Conservation (phyloP, 495 filamentous ascomycete species). For the Penicillium ochrochloron region DNA sequence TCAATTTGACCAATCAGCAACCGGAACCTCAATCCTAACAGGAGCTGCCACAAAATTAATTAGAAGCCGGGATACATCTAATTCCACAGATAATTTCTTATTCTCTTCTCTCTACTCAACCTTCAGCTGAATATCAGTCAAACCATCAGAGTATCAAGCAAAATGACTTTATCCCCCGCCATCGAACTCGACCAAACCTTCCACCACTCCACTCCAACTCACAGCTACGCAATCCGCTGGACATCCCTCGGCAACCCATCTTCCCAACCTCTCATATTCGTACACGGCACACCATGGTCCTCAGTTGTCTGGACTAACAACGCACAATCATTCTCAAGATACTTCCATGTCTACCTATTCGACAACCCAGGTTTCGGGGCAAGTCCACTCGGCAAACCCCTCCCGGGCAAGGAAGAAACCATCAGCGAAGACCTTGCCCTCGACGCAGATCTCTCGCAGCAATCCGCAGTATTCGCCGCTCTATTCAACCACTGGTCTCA, state of each 20-base stretch:
- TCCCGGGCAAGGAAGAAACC: conserved; percentile 9
- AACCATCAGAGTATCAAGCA: not conserved
- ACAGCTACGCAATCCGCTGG: conserved; percentile 32
- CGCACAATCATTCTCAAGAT: conserved; percentile 29
- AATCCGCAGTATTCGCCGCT: conserved; percentile 36
- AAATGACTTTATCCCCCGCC: not conserved
- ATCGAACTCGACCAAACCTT: conserved; percentile 33
- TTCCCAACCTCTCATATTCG: conserved; percentile 35
- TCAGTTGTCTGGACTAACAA: conserved; percentile 37
- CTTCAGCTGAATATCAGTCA: not conserved
- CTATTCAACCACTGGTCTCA: conserved; percentile 33
- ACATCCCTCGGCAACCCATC: conserved; percentile 28
- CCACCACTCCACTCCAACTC: conserved; percentile 24
- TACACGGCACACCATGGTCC: conserved; percentile 46
- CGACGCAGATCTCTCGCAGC: conserved; percentile 31
- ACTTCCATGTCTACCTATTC: conserved; percentile 43
- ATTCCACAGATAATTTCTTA: not conserved
- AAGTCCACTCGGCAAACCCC: conserved; percentile 23
- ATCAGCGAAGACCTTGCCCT: conserved; percentile 22
- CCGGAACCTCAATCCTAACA: not conserved
- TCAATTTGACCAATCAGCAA: conserved; percentile 2
- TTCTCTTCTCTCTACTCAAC: not conserved
- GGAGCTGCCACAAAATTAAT: not conserved
- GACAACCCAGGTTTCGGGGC: conserved; percentile 44
- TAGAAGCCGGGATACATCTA: not conserved